Conservation (phyloP, 2,329 filamentous ascomycete genomes). For the Aquanectria penicillioides region DNA sequence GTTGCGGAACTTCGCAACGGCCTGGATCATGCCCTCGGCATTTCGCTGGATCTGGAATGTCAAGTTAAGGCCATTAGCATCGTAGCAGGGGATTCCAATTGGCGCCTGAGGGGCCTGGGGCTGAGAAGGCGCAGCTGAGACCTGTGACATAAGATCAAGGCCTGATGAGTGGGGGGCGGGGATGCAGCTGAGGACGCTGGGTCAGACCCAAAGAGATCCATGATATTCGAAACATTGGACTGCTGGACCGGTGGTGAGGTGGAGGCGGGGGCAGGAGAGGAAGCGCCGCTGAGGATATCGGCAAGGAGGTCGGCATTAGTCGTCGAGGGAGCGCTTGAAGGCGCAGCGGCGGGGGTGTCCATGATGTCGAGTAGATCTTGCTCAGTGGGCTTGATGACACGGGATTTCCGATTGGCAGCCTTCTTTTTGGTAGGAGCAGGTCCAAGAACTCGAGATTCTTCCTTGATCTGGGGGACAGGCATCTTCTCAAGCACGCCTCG, state of each 20-base stretch:
- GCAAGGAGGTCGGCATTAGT: slow-evolving; percentile 89
- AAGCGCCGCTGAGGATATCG: slow-evolving; percentile 87
- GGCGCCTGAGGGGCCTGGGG: slow-evolving; percentile 52
- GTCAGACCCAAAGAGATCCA: slow-evolving; percentile 81
- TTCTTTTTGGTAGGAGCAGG: slow-evolving; percentile 77
- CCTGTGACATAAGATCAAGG: slow-evolving; percentile 60
- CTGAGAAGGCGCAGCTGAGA: slow-evolving; percentile 59
- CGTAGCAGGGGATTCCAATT: slow-evolving; percentile 78
- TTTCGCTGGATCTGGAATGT: slow-evolving; percentile 87
- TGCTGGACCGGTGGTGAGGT: slow-evolving; percentile 61
- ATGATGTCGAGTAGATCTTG: slow-evolving; percentile 95
- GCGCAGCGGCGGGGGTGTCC: slow-evolving; percentile 71
- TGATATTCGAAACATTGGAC: slow-evolving; percentile 76
- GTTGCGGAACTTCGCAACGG: slow-evolving; percentile 87
- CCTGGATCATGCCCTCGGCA: slow-evolving; percentile 80
- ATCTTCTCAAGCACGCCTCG: slow-evolving; percentile 95
- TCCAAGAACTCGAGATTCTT: slow-evolving; percentile 90
- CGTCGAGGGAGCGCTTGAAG: slow-evolving; percentile 60
- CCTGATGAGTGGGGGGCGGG: slow-evolving; percentile 53
- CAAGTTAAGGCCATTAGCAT: slow-evolving; percentile 84
- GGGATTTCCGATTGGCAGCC: slow-evolving; percentile 79
- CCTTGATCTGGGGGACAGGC: slow-evolving; percentile 96
- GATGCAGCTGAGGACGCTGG: slow-evolving; percentile 49
- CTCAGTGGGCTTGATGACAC: slow-evolving; percentile 83
- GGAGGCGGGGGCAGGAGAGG: slow-evolving; percentile 52